Percentiles rank a stretch among this genome's conserved stretches.
Evolutionary conservation across 2,329 filamentous ascomycete species (phyloP).

Genomic region (Sarocladium oryzae): DNA sequence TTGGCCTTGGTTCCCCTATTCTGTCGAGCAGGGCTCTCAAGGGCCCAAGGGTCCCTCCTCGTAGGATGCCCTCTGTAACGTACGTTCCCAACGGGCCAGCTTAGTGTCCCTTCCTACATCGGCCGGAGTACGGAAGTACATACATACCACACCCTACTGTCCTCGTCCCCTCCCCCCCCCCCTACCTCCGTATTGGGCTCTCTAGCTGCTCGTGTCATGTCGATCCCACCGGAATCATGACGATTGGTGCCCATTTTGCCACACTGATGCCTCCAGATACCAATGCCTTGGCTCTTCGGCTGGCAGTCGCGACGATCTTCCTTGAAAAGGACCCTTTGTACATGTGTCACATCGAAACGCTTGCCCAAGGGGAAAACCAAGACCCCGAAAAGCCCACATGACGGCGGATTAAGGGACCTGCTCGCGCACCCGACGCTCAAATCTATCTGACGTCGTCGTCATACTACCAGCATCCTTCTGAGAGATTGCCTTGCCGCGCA

Average conservation of each 20-base stretch:
- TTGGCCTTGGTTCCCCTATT: no score
- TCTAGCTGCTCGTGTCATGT: not conserved
- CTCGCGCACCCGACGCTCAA: not conserved
- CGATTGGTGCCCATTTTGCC: slow-evolving; percentile 1
- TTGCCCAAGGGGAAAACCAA: not conserved
- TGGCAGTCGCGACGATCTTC: not conserved
- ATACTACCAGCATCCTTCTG: slow-evolving; percentile 4
- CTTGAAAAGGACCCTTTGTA: not conserved
- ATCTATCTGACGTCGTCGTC: not conserved
- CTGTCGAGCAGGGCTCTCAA: no score
- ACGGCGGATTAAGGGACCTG: not conserved
- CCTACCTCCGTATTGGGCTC: no score
- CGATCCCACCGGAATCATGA: slow-evolving; percentile 6
- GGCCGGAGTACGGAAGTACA: no score
- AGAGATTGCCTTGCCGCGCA: not conserved
- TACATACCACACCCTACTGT: no score
- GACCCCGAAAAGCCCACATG: slow-evolving; percentile 3
- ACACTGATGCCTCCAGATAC: not conserved
- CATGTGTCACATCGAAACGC: not conserved
- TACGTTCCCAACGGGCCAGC: no score
- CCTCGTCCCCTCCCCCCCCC: no score
- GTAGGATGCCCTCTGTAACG: not conserved
- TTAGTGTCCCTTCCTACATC: no score
- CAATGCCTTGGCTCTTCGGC: not conserved
- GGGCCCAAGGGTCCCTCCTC: slow-evolving; percentile 6